Evolutionary conservation across 2,329 filamentous ascomycete genomes (phyloP).

Genomic region (Phyllosticta ampelicida): DNA sequence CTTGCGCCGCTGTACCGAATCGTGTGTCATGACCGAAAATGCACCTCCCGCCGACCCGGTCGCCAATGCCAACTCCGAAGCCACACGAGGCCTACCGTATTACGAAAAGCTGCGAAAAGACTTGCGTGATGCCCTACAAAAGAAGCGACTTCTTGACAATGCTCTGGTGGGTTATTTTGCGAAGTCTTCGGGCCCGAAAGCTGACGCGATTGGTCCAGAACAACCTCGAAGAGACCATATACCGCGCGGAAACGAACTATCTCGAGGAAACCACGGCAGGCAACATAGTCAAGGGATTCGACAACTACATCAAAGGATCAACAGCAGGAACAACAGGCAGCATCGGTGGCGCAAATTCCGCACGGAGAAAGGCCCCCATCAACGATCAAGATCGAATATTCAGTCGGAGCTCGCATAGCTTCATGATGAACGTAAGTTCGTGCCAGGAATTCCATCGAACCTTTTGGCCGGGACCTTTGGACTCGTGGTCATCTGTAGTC

Average conservation of each 20-base stretch:
- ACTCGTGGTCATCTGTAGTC: neutral
- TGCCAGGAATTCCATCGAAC: neutral
- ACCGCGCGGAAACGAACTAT: slow-evolving; percentile 73
- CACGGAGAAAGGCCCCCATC: slow-evolving; percentile 52
- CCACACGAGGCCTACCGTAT: slow-evolving; percentile 47
- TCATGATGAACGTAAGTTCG: slow-evolving; percentile 23
- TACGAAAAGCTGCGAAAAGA: slow-evolving; percentile 63
- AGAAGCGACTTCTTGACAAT: slow-evolving; percentile 53
- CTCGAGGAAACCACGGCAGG: slow-evolving; percentile 75
- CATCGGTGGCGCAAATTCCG: slow-evolving; percentile 25
- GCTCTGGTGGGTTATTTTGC: slow-evolving; percentile 38
- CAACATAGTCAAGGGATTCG: slow-evolving; percentile 96
- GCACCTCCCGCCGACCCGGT: slow-evolving; percentile 27
- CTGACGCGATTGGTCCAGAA: neutral
- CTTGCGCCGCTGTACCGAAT: neutral
- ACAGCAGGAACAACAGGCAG: slow-evolving; percentile 42
- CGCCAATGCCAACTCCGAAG: slow-evolving; percentile 30
- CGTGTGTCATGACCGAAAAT: slow-evolving; percentile 38
- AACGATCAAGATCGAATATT: slow-evolving; percentile 67
- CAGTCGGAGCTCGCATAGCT: slow-evolving; percentile 32
- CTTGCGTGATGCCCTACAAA: slow-evolving; percentile 54
- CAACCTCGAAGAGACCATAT: slow-evolving; percentile 69
- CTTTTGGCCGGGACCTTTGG: neutral
- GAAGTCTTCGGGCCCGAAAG: neutral
- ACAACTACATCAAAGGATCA: slow-evolving; percentile 91